Evolutionary conservation across 2,329 filamentous ascomycete genomes (phyloP), one percentile per base, ranked within the genome.

Genomic region (Fusarium sp.): DNA sequence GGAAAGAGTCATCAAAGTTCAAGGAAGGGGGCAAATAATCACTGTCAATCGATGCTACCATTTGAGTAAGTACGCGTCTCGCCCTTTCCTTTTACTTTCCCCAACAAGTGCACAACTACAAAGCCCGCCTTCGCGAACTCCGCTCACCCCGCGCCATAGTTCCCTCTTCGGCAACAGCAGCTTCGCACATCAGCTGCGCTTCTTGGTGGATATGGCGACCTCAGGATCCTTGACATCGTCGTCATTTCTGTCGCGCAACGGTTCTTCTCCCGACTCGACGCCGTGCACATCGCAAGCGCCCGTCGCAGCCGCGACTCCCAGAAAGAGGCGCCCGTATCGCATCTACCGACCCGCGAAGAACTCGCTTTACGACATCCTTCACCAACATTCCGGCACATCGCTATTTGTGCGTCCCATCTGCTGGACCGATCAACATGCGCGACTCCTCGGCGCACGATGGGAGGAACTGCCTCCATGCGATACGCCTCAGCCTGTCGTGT

Each of bases 351-450:
- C 87, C 0, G 84, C 86, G 52, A 79, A 81, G 22, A 85, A 86
- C 22, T 90, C 89, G 0, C 81, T 91, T 25, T 87, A 86, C 75
- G 87, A 88, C 69, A 82, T 89, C 52, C 82, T 91, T 69, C 85
- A 86, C 69, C 82, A 87, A 25, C 77, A 90, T 75, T 79, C 84
- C 37, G 85, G 87, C 50, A 80, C 78, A 0, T 83, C 85, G 1
- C 86, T 91, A 22, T 90, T 86, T 68, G 80, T 88, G 57, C 83
- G 85, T 30, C 89, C 89, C 2, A 86, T 90, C 54, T 86, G 84
- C 76, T 91, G 89, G 89, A 90, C 86, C 17, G 88, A 90, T 63
- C 66, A 83, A 1, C 89, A 91, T 68, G 76, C 83, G 11, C 78
- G 81, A 50, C 80, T 90, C 3, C 86, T 90, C 7, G 85, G 84